Percentiles rank a stretch among this genome's conserved stretches.
phyloP scores from a whole-genome alignment of 768 basidiomycete genomes.

The Suillus subalutaceus region DNA sequence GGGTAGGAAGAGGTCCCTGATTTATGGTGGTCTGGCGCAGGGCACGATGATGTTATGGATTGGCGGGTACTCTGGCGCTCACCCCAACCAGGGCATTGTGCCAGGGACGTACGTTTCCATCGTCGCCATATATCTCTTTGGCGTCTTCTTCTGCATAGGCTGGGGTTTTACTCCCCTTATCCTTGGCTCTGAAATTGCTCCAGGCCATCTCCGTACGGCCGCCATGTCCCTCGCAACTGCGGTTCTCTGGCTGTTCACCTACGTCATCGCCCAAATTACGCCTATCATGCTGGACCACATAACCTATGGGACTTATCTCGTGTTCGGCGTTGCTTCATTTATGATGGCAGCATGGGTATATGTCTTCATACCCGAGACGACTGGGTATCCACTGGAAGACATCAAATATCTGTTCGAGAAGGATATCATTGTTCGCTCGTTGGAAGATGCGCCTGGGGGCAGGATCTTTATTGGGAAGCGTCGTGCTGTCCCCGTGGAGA shows the following conservation, averaged over 20 bases:
- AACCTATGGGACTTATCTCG: constrained; percentile 34
- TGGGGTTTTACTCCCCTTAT: constrained; percentile 38
- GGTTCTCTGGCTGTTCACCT: constrained; percentile 40
- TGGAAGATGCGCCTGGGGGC: constrained; percentile 39
- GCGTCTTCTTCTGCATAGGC: constrained; percentile 38
- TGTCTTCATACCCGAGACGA: constrained; percentile 43
- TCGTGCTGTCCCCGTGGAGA: constrained; percentile 29
- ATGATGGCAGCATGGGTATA: constrained; percentile 39
- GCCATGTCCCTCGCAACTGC: constrained; percentile 35
- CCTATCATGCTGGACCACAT: constrained; percentile 37
- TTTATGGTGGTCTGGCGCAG: constrained; percentile 41
- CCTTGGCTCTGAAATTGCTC: constrained; percentile 38
- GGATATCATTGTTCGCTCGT: constrained; percentile 31
- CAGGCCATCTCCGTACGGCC: constrained; percentile 37
- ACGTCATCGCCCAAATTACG: constrained; percentile 40
- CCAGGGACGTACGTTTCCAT: constrained; percentile 37
- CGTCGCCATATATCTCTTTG: constrained; percentile 40
- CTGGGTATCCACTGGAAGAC: constrained; percentile 42
- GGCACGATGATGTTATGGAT: constrained; percentile 42
- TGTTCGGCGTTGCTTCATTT: constrained; percentile 35
- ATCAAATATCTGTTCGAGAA: constrained; percentile 38
- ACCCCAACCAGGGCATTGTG: constrained; percentile 28
- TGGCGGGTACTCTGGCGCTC: constrained; percentile 33
- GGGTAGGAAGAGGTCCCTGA: constrained; percentile 39
- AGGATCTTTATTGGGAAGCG: constrained; percentile 27